Evolutionary conservation across 306 rosid species (phyloP).

Genomic region (Quercus engelmannii): DNA sequence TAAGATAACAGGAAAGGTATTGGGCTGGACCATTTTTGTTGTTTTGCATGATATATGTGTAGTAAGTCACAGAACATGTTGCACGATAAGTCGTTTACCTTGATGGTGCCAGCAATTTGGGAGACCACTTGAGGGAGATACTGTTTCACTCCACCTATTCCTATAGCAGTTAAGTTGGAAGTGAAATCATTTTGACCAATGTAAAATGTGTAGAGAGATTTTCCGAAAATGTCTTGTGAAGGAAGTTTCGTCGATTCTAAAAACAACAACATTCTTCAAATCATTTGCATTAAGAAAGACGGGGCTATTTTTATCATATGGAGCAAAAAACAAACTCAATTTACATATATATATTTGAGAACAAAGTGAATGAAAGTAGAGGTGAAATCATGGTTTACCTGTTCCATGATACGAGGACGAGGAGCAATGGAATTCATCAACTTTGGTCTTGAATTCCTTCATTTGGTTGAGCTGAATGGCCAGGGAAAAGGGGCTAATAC

Average conservation of each 20-base stretch:
- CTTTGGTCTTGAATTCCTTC: conserved; percentile 61
- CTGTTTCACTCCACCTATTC: conserved; percentile 47
- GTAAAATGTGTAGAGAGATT: conserved; percentile 64
- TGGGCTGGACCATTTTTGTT: neutral
- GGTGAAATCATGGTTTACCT: conserved; percentile 15
- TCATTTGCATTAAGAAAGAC: no score
- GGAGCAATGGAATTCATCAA: conserved; percentile 33
- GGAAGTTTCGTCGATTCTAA: conserved; percentile 53
- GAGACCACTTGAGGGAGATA: conserved; percentile 56
- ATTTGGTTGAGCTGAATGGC: conserved; percentile 80
- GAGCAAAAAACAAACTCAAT: no score
- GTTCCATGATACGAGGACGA: conserved; percentile 3
- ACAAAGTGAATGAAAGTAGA: neutral
- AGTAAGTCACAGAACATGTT: neutral
- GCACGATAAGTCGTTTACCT: conserved; percentile 30
- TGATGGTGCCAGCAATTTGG: conserved; percentile 61
- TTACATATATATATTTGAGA: no score
- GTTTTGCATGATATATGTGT: no score
- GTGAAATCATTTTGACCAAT: conserved; percentile 97
- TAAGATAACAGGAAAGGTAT: neutral
- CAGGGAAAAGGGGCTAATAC: conserved; percentile 76
- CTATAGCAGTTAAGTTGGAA: conserved; percentile 56
- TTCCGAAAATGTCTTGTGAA: conserved; percentile 50
- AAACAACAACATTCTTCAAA: neutral
- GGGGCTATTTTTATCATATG: no score